Conservation (phyloP, 2,329 filamentous ascomycete genomes). For the Talaromyces sp. region DNA sequence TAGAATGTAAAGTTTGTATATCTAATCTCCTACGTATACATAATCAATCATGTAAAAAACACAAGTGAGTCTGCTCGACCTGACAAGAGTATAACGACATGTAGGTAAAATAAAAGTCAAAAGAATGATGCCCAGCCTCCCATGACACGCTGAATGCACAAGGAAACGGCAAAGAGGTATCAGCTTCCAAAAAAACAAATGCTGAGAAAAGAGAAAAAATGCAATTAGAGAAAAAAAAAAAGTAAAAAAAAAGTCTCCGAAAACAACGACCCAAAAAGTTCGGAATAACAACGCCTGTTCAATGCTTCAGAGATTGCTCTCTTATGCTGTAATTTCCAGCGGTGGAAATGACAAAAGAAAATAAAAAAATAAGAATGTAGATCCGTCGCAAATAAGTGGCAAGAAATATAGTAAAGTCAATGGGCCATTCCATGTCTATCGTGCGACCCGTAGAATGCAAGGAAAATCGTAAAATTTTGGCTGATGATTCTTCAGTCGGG, state of each 20-base stretch:
- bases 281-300: slow-evolving; percentile 8
- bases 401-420: slow-evolving; percentile 10
- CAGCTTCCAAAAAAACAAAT: background rate
- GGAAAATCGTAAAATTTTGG: slow-evolving; percentile 24
- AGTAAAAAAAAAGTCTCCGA: slow-evolving; percentile 5
- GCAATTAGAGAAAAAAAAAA: slow-evolving; percentile 8
- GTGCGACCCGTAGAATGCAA: slow-evolving; percentile 31
- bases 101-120: background rate
- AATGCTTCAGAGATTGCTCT: slow-evolving; percentile 8
- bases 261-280: slow-evolving; percentile 1
- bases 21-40: background rate
- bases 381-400: slow-evolving; percentile 12
- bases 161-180: slow-evolving; percentile 2
- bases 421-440: slow-evolving; percentile 29
- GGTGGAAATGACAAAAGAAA: background rate
- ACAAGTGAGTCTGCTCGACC: background rate
- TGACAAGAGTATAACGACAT: background rate
- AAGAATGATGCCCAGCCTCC: slow-evolving; percentile 6
- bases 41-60: background rate
- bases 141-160: slow-evolving; percentile 7
- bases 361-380: background rate
- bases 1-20: background rate
- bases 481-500: background rate
- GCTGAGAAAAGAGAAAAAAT: slow-evolving; percentile 3
- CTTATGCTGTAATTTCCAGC: background rate